Base-by-base conservation (phyloP, 75 land plant species). In the Pseudotsuga menziesii region DNA sequence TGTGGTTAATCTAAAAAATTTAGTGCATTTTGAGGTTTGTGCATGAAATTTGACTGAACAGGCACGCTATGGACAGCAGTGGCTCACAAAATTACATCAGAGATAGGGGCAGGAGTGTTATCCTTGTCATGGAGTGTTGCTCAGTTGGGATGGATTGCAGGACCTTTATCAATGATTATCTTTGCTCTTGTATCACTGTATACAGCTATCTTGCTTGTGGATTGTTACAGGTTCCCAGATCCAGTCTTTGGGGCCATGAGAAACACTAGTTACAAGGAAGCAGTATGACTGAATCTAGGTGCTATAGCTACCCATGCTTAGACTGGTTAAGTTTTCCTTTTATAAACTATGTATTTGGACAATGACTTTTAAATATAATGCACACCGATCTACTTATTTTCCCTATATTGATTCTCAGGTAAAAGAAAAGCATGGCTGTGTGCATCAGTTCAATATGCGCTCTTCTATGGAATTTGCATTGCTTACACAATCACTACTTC, bases 141-240 rank as follows among this genome's bases (percentile, higher is more conserved):
- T 15, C 82, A 86, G 71, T 52, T 94, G 77, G 97, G 94, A 16
- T 92, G 97, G 97, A 88, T 90, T 48, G 89, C 82, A 4, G 94
- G 97, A 29, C 97, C 97, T 22, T 11, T 83, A 56, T 76, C 72
- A 20, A 83, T 94, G 77, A 75, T 94, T 12, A 36, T 74, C 56
- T 88, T 92, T 70, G 89, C 93, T 11, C 71, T 82, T 52, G 66
- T 88, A 67, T 90, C 95, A 8, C 85, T 82, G 48, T 66, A 82
- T 56, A 86, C 97, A 39, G 52, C 89, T 5, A 72, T 41, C 56
- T 85, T 94, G 39, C 83, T 94, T 15, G 76, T 89, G 2, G 91
- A 94, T 70, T 92, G 92, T 77, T 93, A 91, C 80, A 66, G 89
- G 64, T 80, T 76, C 63, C 96, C 94, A 20, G 76, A 93, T 70